Evolutionary conservation across 2,329 filamentous ascomycete species (phyloP).

Genomic region (Xylaria sp.): DNA sequence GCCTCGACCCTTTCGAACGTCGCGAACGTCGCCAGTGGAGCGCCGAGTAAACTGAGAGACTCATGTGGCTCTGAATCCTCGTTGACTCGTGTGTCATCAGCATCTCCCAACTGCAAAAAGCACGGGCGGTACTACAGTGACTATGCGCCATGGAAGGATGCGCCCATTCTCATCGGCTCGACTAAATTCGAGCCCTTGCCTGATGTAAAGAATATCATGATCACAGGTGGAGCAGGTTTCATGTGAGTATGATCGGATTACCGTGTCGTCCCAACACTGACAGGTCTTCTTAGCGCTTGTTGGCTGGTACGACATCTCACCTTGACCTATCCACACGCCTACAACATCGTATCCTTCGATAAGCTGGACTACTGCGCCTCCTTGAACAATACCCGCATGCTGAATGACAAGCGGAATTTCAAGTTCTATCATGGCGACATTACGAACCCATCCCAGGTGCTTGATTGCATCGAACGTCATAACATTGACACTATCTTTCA

Average conservation of each 20-base stretch:
- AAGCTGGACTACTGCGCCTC: conserved; percentile 80
- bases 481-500: conserved; percentile 76
- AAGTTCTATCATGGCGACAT: conserved; percentile 76
- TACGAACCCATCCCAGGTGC: conserved; percentile 63
- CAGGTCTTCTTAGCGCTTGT: conserved; percentile 54
- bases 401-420: conserved; percentile 66
- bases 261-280: conserved; percentile 17
- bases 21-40: conserved; percentile 27
- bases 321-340: conserved; percentile 65
- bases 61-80: not conserved
- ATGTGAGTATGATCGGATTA: conserved; percentile 52
- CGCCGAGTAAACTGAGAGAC: conserved; percentile 23
- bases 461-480: conserved; percentile 64
- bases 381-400: conserved; percentile 68
- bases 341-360: conserved; percentile 78
- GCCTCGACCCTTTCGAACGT: conserved; percentile 23
- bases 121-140: conserved; percentile 47
- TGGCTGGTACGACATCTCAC: conserved; percentile 78
- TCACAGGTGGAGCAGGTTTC: conserved; percentile 80
- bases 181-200: conserved; percentile 64
- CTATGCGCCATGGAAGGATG: conserved; percentile 63
- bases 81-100: conserved; percentile 11
- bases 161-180: conserved; percentile 62
- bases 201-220: conserved; percentile 73
- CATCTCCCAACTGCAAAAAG: conserved; percentile 23